Percentiles rank a stretch among this genome's conserved stretches.
Conservation (phyloP, 345 rosid species). For the Acer yangbiense region DNA sequence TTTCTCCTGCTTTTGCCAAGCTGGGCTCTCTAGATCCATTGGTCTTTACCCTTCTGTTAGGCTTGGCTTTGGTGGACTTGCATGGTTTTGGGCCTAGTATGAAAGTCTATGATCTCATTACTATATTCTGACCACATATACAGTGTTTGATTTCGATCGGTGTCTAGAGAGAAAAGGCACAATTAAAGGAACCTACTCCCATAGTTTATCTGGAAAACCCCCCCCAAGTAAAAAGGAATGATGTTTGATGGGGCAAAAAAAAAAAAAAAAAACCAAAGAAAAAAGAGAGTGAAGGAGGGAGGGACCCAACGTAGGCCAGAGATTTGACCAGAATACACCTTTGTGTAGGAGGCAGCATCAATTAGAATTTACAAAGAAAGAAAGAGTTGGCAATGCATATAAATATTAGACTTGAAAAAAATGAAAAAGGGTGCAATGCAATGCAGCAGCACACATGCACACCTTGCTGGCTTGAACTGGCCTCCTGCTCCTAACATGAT, state of each 20-base stretch:
- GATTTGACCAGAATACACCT: constrained; percentile 7
- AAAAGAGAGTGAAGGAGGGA: not conserved
- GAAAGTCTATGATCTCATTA: too few species aligned
- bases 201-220: not conserved
- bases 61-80: too few species aligned
- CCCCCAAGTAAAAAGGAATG: not conserved
- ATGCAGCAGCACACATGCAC: not conserved
- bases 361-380: not conserved
- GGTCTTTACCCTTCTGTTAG: too few species aligned
- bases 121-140: too few species aligned
- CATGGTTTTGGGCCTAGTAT: too few species aligned
- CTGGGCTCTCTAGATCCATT: too few species aligned
- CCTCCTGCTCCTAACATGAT: not conserved
- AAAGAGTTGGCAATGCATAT: not conserved
- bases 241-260: not conserved
- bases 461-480: not conserved
- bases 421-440: not conserved
- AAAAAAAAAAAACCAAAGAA: not conserved
- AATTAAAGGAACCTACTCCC: not conserved
- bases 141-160: too few species aligned
- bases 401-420: not conserved
- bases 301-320: constrained; percentile 2
- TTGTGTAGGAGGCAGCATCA: not conserved
- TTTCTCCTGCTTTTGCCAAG: too few species aligned
- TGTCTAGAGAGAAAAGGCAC: not conserved